These are phyloP conservation scores for Polyporus tsugae DNA, from an alignment of 1,284 basidiomycete species.

Conservation along the genomic window DNA sequence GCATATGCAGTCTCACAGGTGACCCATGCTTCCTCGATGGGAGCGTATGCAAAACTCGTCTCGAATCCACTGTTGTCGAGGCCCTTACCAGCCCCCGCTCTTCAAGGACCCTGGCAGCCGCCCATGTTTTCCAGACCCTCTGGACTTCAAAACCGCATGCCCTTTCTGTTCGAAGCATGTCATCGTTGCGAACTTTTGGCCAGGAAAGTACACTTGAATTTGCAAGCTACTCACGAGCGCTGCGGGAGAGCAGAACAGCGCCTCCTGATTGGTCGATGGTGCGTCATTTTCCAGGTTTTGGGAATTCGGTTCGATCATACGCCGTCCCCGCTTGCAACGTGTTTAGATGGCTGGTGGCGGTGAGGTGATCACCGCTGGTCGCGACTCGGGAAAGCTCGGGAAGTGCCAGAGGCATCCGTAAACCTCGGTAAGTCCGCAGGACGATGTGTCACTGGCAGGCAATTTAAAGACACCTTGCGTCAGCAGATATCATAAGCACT, in stretches of 20 bases:
- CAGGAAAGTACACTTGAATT: neutral
- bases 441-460: neutral
- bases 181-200: neutral
- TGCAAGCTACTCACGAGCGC: neutral
- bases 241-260: neutral
- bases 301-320: conserved; percentile 2
- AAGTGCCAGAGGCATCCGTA: neutral
- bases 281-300: conserved; percentile 1
- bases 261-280: neutral
- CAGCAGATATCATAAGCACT: neutral
- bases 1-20: neutral
- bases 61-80: neutral
- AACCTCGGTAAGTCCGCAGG: neutral
- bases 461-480: neutral
- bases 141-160: neutral
- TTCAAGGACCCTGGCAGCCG: neutral
- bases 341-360: neutral
- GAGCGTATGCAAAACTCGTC: neutral
- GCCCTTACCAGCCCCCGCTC: neutral
- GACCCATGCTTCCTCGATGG: neutral
- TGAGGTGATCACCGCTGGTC: neutral
- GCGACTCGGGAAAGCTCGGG: neutral
- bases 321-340: neutral
- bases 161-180: neutral
- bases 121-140: neutral